phyloP scores from a whole-genome alignment of 805 yeast species.

The Cyberlindnera americana region DNA sequence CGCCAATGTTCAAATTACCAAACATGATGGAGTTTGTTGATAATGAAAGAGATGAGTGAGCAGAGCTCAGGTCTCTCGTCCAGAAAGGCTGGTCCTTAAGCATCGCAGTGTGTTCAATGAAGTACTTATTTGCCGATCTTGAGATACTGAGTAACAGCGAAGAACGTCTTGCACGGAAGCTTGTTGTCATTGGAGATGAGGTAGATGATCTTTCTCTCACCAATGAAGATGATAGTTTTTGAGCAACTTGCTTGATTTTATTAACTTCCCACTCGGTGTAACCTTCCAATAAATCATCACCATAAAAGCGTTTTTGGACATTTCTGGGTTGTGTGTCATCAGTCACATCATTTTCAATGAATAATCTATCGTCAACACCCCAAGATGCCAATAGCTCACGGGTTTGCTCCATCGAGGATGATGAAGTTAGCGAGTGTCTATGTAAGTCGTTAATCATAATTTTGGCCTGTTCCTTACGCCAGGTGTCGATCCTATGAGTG shows the following conservation, averaged over 20 bases:
- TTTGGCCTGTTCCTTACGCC: conserved; percentile 29
- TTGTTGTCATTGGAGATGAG: neutral
- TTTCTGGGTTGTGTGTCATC: neutral
- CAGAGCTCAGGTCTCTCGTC: conserved; percentile 26
- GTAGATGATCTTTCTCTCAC: conserved; percentile 14
- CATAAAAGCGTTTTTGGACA: conserved; percentile 24
- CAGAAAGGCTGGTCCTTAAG: conserved; percentile 21
- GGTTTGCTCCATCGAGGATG: conserved; percentile 5
- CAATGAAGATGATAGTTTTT: conserved; percentile 23
- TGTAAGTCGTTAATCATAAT: conserved; percentile 21
- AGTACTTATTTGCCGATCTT: conserved; percentile 18
- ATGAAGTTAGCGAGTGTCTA: conserved; percentile 13
- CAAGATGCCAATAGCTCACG: conserved; percentile 31
- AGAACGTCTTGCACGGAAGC: conserved; percentile 15
- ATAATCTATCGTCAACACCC: conserved; percentile 31
- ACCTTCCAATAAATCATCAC: conserved; percentile 24
- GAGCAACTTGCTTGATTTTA: conserved; percentile 26
- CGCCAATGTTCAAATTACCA: conserved; percentile 21
- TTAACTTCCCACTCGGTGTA: conserved; percentile 24
- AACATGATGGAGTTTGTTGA: conserved; percentile 27
- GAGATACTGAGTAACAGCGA: conserved; percentile 22
- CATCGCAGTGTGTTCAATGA: conserved; percentile 9
- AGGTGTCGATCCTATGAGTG: conserved; percentile 25
- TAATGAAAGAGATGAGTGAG: conserved; percentile 26
- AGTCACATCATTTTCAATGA: conserved; percentile 3